Evolutionary conservation across 2,329 filamentous ascomycete genomes (phyloP).

Genomic region (Exophiala phaeomuriformis): DNA sequence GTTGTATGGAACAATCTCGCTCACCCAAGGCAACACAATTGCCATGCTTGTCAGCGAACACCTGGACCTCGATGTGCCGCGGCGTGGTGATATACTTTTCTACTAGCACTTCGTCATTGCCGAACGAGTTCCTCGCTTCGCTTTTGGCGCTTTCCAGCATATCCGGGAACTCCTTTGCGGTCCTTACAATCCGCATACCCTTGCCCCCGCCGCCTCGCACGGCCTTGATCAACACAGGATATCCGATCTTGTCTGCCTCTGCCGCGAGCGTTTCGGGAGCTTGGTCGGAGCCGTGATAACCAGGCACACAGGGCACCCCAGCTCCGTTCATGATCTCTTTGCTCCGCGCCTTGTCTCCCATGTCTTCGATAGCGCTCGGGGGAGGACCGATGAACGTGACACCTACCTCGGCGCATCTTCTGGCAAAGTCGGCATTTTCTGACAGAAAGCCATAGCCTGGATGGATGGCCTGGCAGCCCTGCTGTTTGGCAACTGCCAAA

Average conservation of each 20-base stretch:
- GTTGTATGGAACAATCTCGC: slow-evolving; percentile 59
- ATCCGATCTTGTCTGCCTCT: slow-evolving; percentile 66
- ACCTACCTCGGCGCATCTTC: slow-evolving; percentile 79
- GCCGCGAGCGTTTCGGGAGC: slow-evolving; percentile 54
- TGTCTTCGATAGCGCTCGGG: slow-evolving; percentile 64
- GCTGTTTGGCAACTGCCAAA: slow-evolving; percentile 74
- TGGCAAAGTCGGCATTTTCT: slow-evolving; percentile 86
- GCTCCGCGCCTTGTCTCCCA: slow-evolving; percentile 87
- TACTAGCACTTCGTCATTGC: slow-evolving; percentile 59
- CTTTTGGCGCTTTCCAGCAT: slow-evolving; percentile 58
- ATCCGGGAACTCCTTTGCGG: slow-evolving; percentile 51
- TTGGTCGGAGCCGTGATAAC: slow-evolving; percentile 86
- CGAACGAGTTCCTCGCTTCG: slow-evolving; percentile 57
- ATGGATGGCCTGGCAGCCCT: slow-evolving; percentile 85
- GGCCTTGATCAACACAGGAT: slow-evolving; percentile 58
- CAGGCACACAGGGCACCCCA: slow-evolving; percentile 93
- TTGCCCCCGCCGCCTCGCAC: slow-evolving; percentile 62
- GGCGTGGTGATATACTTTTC: slow-evolving; percentile 63
- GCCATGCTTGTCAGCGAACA: slow-evolving; percentile 59
- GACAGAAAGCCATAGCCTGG: slow-evolving; percentile 82
- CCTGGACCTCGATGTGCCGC: slow-evolving; percentile 60
- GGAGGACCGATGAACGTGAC: slow-evolving; percentile 93
- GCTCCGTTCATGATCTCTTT: slow-evolving; percentile 96
- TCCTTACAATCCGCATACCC: slow-evolving; percentile 58
- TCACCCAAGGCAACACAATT: slow-evolving; percentile 59